Evolutionary conservation across 345 rosid genomes (phyloP).

Genomic region (Salix dunnii): DNA sequence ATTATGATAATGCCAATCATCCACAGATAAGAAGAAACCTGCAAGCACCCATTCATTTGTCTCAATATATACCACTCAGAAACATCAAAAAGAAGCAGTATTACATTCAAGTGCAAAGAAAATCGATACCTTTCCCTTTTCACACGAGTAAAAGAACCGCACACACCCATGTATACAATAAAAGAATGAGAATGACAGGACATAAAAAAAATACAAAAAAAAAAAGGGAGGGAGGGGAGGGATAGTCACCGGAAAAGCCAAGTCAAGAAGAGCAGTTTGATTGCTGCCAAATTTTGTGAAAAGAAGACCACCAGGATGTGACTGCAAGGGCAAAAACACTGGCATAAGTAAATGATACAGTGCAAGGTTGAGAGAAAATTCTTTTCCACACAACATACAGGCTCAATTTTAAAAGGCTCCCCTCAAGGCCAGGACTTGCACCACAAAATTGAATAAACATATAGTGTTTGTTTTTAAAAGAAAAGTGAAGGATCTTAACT

Average conservation of each 20-base stretch:
- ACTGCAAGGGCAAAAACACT: slow-evolving; percentile 48
- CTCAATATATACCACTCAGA: neutral
- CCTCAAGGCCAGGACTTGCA: neutral
- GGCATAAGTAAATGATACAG: slow-evolving; percentile 7
- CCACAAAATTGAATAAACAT: neutral
- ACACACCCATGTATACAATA: neutral
- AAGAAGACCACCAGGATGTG: slow-evolving; percentile 82
- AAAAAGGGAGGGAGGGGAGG: neutral
- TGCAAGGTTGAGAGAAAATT: neutral
- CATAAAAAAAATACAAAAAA: neutral
- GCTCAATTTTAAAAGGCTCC: neutral
- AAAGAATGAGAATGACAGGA: neutral
- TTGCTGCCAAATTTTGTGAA: slow-evolving; percentile 82
- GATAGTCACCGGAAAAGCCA: slow-evolving; percentile 71
- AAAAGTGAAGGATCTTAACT: neutral
- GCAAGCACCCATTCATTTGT: neutral
- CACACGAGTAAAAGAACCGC: neutral
- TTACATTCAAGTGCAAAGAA: neutral
- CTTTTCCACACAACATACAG: neutral
- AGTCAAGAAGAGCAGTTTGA: slow-evolving; percentile 82
- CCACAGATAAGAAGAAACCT: neutral
- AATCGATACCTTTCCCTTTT: neutral
- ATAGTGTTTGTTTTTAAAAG: neutral
- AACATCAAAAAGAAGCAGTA: neutral
- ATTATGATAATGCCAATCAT: neutral